Base-by-base conservation (phyloP, 2,329 filamentous ascomycete genomes). In the Fusarium tupiense region DNA sequence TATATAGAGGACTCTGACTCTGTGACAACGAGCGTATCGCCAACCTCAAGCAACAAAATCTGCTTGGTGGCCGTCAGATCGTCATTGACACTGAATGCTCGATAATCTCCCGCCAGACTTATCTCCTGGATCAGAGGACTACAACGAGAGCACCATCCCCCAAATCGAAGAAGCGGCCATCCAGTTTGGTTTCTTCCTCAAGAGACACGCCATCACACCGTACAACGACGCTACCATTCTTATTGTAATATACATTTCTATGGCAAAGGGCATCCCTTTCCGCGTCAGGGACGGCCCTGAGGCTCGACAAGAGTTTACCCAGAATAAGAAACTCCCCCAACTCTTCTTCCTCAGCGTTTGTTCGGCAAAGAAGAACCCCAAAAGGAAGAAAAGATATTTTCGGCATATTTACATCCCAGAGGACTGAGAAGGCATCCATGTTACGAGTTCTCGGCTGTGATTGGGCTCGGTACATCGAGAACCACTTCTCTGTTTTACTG, bases 191-290 rank as follows among this genome's bases (percentile, higher is more conserved):
- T n/a, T n/a, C 22, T n/a, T 41, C 22, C 40, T 41, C 2, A 41
- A 41, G 13, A 41, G 13, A 3, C 13, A 41, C 2, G 8, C 12
- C 2, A 9, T 9, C 22, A n/a, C 13, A n/a, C 8, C 2, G 0
- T 41, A 9, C 0, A 41, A 41, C 1, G 22, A 41, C 2, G 40
- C 22, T 35, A 41, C 22, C 8, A 22, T n/a, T 3, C 4, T 14
- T 0, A 41, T 41, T 41, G 0, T 1, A 35, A 40, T 2, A 40
- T 40, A 22, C 14, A n/a, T 14, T 5, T n/a, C 22, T 43, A 8
- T 6, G 5, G 8, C 1, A n/a, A 43, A 10, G 8, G 0, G 5
- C 10, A 10, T 43, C 14, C 14, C 8, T 14, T 43, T 43, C 14
- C 8, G 22, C 14, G 16, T 16, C 14, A n/a, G 16, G 40, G 22